A percentile compares a stretch with the other conserved stretches of the same genome.
These are phyloP conservation scores for Lagenidium sp. DNA, from an alignment of 352 stramenopile species.

Conservation along the genomic window DNA sequence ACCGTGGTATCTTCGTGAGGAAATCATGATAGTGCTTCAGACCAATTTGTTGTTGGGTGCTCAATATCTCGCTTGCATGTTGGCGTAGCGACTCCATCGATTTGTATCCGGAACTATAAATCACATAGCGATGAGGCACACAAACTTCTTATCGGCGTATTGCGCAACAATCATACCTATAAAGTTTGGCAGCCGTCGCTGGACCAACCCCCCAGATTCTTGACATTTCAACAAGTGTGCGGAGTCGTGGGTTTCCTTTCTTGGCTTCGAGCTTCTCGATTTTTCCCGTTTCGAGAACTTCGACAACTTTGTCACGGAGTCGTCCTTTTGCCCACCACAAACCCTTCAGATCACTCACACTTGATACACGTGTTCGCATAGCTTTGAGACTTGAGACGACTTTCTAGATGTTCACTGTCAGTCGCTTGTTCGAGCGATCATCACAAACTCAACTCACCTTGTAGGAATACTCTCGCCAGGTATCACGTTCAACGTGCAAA, in stretches of 20 bases:
- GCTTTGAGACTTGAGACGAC: constrained; percentile 63
- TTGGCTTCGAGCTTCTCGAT: constrained; percentile 79
- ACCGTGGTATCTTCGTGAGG: constrained; percentile 67
- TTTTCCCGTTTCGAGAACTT: constrained; percentile 66
- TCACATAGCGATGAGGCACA: constrained; percentile 14
- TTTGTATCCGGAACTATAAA: too few relatives aligned
- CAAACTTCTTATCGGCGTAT: neutral
- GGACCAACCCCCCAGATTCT: constrained; percentile 77
- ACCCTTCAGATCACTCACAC: constrained; percentile 46
- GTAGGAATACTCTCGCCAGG: constrained; percentile 79
- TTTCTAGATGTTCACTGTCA: too few relatives aligned
- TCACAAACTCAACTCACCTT: constrained; percentile 37
- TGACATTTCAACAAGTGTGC: constrained; percentile 48
- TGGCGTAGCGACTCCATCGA: constrained; percentile 38
- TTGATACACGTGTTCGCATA: constrained; percentile 45
- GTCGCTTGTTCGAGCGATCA: too few relatives aligned
- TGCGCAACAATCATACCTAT: constrained; percentile 27
- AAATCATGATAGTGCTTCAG: constrained; percentile 79
- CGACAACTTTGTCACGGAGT: constrained; percentile 59
- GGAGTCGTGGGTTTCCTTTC: constrained; percentile 45
- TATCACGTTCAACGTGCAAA: constrained; percentile 58
- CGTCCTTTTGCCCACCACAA: constrained; percentile 61
- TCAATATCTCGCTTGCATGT: constrained; percentile 31
- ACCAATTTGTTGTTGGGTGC: constrained; percentile 61
- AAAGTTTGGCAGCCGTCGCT: constrained; percentile 64